Base-by-base conservation (phyloP, 176 grass and related monocot species). In the Cenchrus purpureus region DNA sequence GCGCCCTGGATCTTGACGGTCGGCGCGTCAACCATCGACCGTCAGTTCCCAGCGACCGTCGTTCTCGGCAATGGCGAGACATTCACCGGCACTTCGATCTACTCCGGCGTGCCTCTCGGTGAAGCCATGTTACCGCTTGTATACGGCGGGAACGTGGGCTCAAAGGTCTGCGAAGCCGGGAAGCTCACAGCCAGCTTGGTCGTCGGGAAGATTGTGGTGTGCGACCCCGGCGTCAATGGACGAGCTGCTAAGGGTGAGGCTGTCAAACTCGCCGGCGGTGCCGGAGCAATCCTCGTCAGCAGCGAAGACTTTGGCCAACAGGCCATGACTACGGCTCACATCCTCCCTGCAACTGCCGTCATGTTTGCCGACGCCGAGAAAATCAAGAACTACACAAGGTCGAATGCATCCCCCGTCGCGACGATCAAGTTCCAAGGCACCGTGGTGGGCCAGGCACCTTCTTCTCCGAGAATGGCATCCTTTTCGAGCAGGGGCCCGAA, bases 1-100 rank as follows among this genome's bases (percentile, higher is more conserved):
- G 92, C 92, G 4, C 92, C 92, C 8, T 95, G 90, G 92, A 28
- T 88, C 56, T 11, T 86, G 69, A 95, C 92, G 6, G 90, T 95
- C 8, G 92, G 87, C 2, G 92, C 92, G 4, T 83, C 84, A 12
- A 80, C 73, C 20, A 58, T 95, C n/a, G 86, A 92, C 83, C 85
- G 90, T 9, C 51, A 4, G 14, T 91, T 94, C 77, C 87, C 65
- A 0, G 84, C 84, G 0, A 63, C 54, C 31, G 78, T 92, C 44
- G 46, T 90, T 8, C 89, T 95, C 13, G 90, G 87, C 22, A 65
- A 84, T 52, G 84, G 85, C 3, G 73, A 71, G 3, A 73, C 31
- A 65, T 79, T 88, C 50, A 51, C 29, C 2, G 84, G 82, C 70
- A 71, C 51, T 0, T 80, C 90, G 5, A 71, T 92, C 0, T 86